Evolutionary conservation across 495 filamentous ascomycete species (phyloP).

Genomic region (Parathielavia appendiculata): DNA sequence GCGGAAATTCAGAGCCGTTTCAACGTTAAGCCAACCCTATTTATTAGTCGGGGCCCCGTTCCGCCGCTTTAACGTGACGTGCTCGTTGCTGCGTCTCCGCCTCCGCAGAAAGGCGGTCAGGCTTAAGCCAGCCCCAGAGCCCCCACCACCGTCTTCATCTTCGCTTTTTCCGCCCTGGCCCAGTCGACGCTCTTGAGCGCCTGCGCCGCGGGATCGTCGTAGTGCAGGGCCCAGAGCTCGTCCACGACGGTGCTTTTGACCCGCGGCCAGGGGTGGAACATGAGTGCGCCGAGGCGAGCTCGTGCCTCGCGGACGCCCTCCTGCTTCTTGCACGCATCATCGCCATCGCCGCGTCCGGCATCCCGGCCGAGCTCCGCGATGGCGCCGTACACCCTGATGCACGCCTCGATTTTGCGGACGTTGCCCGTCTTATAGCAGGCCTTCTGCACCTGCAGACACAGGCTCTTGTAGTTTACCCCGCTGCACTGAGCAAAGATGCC

Average conservation of each 20-base stretch:
- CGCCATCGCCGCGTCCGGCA: not conserved
- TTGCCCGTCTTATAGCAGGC: constrained; percentile 76
- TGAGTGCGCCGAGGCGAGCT: constrained; percentile 40
- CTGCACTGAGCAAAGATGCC: constrained; percentile 33
- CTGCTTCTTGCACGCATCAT: constrained; percentile 20
- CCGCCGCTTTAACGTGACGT: not conserved
- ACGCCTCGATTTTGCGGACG: constrained; percentile 71
- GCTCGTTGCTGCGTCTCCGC: not conserved
- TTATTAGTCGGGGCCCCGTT: constrained; percentile 15
- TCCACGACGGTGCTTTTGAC: constrained; percentile 42
- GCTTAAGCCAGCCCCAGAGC: constrained; percentile 29
- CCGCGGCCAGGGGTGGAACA: constrained; percentile 47
- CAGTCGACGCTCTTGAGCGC: constrained; percentile 39
- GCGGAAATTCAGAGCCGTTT: too few species aligned
- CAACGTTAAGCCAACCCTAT: too few species aligned
- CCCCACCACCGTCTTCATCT: constrained; percentile 30
- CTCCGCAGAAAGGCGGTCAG: constrained; percentile 14
- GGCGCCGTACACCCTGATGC: constrained; percentile 69
- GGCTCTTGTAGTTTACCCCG: constrained; percentile 38
- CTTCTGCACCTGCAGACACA: constrained; percentile 68
- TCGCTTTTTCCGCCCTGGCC: constrained; percentile 37
- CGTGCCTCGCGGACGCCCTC: constrained; percentile 37
- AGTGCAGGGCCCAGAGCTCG: constrained; percentile 41
- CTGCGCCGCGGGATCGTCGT: constrained; percentile 19
- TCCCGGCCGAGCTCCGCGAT: constrained; percentile 38